Evolutionary conservation across 768 basidiomycete species (phyloP).

Genomic region (Trametes cubensis): DNA sequence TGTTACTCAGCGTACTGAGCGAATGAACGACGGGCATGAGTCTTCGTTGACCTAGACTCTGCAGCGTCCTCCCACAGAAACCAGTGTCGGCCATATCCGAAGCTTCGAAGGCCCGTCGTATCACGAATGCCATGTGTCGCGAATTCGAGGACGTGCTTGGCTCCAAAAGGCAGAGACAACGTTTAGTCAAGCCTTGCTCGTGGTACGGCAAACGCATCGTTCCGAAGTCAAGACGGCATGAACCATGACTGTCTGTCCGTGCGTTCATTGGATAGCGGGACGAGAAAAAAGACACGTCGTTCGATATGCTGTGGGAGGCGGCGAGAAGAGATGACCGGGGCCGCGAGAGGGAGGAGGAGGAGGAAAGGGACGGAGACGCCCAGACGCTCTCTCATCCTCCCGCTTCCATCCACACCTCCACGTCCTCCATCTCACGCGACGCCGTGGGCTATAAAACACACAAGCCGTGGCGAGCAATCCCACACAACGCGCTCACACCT

Average conservation of each 20-base stretch:
- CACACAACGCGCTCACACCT: neutral
- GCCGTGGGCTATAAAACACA: neutral
- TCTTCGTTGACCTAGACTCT: no score
- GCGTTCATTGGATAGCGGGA: no score
- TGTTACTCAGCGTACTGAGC: no score
- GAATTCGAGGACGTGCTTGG: neutral
- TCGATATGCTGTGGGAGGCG: constrained; percentile 10
- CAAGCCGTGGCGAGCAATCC: neutral
- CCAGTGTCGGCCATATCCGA: neutral
- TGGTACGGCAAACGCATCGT: neutral
- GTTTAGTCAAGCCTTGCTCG: neutral
- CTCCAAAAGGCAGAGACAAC: neutral
- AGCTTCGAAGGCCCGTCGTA: neutral
- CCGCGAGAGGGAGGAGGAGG: constrained; percentile 11
- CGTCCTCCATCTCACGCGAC: constrained; percentile 7
- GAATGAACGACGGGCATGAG: no score
- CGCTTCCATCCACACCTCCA: neutral
- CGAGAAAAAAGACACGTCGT: constrained; percentile 12
- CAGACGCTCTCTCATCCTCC: constrained; percentile 3
- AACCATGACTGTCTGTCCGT: no score
- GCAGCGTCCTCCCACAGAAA: neutral
- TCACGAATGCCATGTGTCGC: neutral
- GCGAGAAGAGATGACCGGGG: constrained; percentile 10
- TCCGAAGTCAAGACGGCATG: neutral
- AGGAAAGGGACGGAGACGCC: constrained; percentile 9